Evolutionary conservation across 768 basidiomycete genomes (phyloP).

Genomic region (Trametes gibbosa): DNA sequence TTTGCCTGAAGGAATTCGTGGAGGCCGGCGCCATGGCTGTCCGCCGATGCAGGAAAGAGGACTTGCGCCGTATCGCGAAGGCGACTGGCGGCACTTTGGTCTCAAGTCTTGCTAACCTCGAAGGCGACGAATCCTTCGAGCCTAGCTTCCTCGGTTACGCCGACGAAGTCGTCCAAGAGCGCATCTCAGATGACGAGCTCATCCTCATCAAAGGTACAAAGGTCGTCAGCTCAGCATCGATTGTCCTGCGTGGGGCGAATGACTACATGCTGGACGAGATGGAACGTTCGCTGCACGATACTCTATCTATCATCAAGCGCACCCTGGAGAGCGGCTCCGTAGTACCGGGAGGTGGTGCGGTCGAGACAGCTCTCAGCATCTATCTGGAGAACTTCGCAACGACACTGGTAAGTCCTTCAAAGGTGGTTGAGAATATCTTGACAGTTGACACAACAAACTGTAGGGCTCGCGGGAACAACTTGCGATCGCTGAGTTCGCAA

Average conservation of each 20-base stretch:
- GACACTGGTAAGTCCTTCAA: slow-evolving; percentile 67
- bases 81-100: slow-evolving; percentile 95
- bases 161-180: slow-evolving; percentile 95
- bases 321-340: slow-evolving; percentile 95
- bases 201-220: slow-evolving; percentile 98
- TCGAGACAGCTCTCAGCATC: slow-evolving; percentile 94
- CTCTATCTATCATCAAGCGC: slow-evolving; percentile 91
- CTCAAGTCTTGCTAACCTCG: slow-evolving; percentile 90
- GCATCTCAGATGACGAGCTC: slow-evolving; percentile 97
- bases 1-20: slow-evolving; percentile 97
- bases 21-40: slow-evolving; percentile 99
- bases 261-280: slow-evolving; percentile 99
- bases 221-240: slow-evolving; percentile 88
- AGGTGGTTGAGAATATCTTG: background rate
- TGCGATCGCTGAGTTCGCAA: slow-evolving; percentile 98
- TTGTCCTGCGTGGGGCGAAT: slow-evolving; percentile 94
- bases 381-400: slow-evolving; percentile 99
- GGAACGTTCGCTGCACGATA: slow-evolving; percentile 95
- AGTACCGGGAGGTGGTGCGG: slow-evolving; percentile 96
- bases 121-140: slow-evolving; percentile 98
- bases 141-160: slow-evolving; percentile 85
- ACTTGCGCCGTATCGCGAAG: slow-evolving; percentile 93
- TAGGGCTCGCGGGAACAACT: slow-evolving; percentile 98
- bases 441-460: background rate
- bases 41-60: slow-evolving; percentile 95